Evolutionary conservation across 1,139 yeast species (phyloP), one percentile per base, ranked within the genome.

Genomic region (Debaryomyces sp.): DNA sequence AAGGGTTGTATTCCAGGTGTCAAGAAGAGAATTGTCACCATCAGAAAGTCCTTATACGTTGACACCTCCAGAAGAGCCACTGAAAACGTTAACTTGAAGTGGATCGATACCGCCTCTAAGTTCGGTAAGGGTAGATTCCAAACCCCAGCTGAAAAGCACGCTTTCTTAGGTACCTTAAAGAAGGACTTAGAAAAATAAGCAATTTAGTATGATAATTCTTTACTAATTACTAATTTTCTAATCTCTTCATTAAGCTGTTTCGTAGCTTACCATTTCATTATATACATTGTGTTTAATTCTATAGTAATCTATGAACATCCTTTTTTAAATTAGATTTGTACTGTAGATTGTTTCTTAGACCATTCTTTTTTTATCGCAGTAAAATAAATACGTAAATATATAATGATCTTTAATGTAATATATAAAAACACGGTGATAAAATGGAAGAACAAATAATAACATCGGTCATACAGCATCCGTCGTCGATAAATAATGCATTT

Each of bases 61-160:
- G 96, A 92, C 87, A 91, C 97, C 67, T 89, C 96, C 68, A 94
- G 99, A 86, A 87, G 85, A 81, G 98, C 98, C 71, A 78, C 89
- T 68, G 99, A 94, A 85, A 79, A 90, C 80, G 97, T 92, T 66
- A 84, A 82, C 86, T 89, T 94, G 81, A 94, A 94, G 83, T 94
- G 99, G 99, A 94, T 94, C 77, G 99, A 94, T 80, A 94, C 99
- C 70, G 97, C 99, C 74, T 94, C 99, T 72, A 92, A 92, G 84
- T 94, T 94, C 90, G 99, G 99, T 89, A 95, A 94, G 91, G 99
- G 99, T 85, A 94, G 99, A 87, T 95, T 95, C 99, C 99, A 95
- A 84, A 94, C 99, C 74, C 96, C 97, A 70, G 99, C 97, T 79
- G 99, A 95, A 87, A 95, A 95, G 92, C 92, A 86, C 76, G 96